A percentile compares a stretch with the other conserved stretches of the same genome.
Conservation (phyloP, 2,329 filamentous ascomycete species). For the Cladophialophora exuberans region DNA sequence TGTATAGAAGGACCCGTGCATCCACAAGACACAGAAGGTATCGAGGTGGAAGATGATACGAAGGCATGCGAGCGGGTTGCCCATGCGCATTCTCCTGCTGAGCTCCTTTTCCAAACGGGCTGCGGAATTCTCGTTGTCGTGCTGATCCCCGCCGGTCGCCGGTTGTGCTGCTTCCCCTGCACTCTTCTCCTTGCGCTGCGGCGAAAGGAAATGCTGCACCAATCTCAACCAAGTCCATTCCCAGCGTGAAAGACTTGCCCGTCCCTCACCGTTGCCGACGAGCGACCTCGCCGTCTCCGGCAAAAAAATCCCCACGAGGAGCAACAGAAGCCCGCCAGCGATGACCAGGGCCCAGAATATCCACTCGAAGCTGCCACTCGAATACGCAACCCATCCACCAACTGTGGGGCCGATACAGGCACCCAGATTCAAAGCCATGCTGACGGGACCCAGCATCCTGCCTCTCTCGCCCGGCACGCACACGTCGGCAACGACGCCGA, state of each 20-base stretch:
- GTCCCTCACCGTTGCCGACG: slow-evolving; percentile 10
- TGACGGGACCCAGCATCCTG: slow-evolving; percentile 45
- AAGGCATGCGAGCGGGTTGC: slow-evolving; percentile 16
- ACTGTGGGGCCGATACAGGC: slow-evolving; percentile 56
- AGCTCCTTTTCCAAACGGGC: not conserved
- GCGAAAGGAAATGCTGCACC: no score
- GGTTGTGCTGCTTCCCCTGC: no score
- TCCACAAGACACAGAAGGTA: slow-evolving; percentile 19
- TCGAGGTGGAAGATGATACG: slow-evolving; percentile 22
- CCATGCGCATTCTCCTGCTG: not conserved
- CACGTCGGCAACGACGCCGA: slow-evolving; percentile 47
- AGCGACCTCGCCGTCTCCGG: slow-evolving; percentile 22
- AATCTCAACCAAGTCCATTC: slow-evolving; percentile 5
- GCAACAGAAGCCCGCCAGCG: slow-evolving; percentile 19
- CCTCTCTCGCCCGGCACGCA: slow-evolving; percentile 46
- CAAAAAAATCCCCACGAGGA: slow-evolving; percentile 11
- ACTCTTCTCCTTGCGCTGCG: no score
- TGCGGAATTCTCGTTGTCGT: not conserved
- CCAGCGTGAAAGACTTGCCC: not conserved
- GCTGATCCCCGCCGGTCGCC: not conserved
- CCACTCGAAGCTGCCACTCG: slow-evolving; percentile 29
- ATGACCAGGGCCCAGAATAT: slow-evolving; percentile 35
- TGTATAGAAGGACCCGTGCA: slow-evolving; percentile 44
- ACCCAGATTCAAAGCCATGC: slow-evolving; percentile 41
- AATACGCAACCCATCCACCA: slow-evolving; percentile 44